Conservation (phyloP, 2,329 filamentous ascomycete genomes). For the Colletotrichum abscissum region DNA sequence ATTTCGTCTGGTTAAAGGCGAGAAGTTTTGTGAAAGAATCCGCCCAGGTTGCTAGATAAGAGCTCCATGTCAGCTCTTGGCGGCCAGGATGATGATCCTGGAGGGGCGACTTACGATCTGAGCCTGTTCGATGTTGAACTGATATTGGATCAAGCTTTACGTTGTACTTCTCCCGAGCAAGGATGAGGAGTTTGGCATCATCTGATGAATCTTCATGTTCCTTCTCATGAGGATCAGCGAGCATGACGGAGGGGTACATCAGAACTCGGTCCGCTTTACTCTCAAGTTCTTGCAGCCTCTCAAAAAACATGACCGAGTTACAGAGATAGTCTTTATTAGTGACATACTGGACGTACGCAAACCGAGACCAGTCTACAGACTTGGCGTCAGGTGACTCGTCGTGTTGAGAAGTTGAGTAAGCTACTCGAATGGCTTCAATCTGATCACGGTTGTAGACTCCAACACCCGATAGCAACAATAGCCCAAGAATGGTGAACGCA, state of each 20-base stretch:
- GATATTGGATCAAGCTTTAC: slow-evolving; percentile 56
- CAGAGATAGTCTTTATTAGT: slow-evolving; percentile 60
- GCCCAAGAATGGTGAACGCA: neutral
- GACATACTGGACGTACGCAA: slow-evolving; percentile 62
- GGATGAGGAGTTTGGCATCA: slow-evolving; percentile 50
- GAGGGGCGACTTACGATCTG: slow-evolving; percentile 46
- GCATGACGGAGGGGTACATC: slow-evolving; percentile 57
- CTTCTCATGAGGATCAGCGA: slow-evolving; percentile 42
- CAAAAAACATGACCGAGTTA: slow-evolving; percentile 63
- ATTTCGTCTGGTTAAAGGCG: slow-evolving; percentile 72
- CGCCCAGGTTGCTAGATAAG: slow-evolving; percentile 62
- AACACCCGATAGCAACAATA: neutral
- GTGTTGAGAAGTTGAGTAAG: neutral
- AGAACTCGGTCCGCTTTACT: slow-evolving; percentile 58
- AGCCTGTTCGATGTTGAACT: slow-evolving; percentile 49
- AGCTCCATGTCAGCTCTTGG: neutral
- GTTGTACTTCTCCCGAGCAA: slow-evolving; percentile 56
- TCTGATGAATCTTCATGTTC: slow-evolving; percentile 37
- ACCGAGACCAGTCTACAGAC: slow-evolving; percentile 51
- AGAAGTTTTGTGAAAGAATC: slow-evolving; percentile 75
- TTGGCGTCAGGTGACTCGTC: neutral
- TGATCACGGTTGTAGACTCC: neutral
- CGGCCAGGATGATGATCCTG: too few species aligned
- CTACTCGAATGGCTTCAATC: neutral
- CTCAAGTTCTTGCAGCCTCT: slow-evolving; percentile 51